Percentiles rank a stretch among this genome's conserved stretches.
These are phyloP conservation scores for Alliaria petiolata DNA, from an alignment of 345 rosid genomes.

Conservation along the genomic window DNA sequence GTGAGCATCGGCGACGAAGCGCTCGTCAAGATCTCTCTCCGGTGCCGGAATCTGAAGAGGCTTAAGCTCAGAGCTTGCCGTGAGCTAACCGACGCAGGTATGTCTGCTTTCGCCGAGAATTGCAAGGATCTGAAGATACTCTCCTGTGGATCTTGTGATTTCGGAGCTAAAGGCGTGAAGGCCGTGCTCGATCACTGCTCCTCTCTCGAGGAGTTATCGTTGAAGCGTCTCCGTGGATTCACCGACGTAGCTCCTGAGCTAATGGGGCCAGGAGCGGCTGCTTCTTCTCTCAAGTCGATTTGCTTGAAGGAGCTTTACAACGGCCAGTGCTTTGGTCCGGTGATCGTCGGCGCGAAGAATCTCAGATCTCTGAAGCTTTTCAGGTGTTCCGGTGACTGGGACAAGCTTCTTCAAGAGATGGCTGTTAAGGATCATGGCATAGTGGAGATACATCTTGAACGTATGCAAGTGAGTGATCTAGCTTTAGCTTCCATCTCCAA, in stretches of 20 bases:
- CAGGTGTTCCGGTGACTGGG: constrained; percentile 87
- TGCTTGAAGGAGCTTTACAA: constrained; percentile 77
- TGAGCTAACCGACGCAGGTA: constrained; percentile 69
- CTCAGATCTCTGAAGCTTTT: constrained; percentile 64
- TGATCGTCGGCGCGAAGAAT: constrained; percentile 55
- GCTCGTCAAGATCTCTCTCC: constrained; percentile 54
- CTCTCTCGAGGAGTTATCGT: constrained; percentile 62
- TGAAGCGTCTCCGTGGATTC: constrained; percentile 78
- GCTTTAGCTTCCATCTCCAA: constrained; percentile 56
- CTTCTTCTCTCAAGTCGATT: constrained; percentile 52
- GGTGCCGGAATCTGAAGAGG: constrained; percentile 65
- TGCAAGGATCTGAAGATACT: constrained; percentile 74
- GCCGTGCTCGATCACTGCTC: constrained; percentile 76
- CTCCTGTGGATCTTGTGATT: constrained; percentile 76
- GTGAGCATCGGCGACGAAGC: constrained; percentile 74
- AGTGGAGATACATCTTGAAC: constrained; percentile 69
- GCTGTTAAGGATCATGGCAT: constrained; percentile 42
- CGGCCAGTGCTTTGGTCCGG: constrained; percentile 72
- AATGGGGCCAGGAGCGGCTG: constrained; percentile 61
- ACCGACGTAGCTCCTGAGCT: constrained; percentile 52
- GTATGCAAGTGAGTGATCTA: constrained; percentile 62
- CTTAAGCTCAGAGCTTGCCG: constrained; percentile 85
- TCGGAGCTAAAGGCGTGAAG: constrained; percentile 83
- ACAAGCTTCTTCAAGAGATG: constrained; percentile 48
- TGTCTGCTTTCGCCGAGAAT: constrained; percentile 58